Conservation (phyloP, 768 basidiomycete genomes). For the Pleurotus ostreatus region DNA sequence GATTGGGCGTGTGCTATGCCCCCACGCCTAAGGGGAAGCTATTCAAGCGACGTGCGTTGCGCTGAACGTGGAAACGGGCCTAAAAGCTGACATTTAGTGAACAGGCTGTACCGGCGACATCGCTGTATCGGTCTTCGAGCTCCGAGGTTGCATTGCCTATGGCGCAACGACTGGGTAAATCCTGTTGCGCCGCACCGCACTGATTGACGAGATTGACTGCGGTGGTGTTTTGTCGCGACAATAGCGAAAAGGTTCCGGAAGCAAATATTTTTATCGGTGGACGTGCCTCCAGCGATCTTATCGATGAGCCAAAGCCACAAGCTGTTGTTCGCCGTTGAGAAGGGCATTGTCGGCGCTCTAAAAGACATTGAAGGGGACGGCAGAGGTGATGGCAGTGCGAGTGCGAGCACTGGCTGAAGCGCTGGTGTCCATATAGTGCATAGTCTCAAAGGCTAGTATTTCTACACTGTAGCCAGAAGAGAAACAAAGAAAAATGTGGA, state of each 20-base stretch:
- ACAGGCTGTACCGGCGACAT: slow-evolving; percentile 46
- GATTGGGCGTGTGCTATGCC: slow-evolving; percentile 91
- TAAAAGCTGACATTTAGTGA: slow-evolving; percentile 7
- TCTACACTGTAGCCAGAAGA: not conserved
- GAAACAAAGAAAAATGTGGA: not conserved
- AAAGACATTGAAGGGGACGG: slow-evolving; percentile 26
- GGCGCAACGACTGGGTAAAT: slow-evolving; percentile 76
- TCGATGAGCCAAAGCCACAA: slow-evolving; percentile 43
- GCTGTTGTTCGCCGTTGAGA: slow-evolving; percentile 56
- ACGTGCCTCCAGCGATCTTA: slow-evolving; percentile 38
- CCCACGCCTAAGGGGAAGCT: slow-evolving; percentile 29
- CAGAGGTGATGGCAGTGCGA: not conserved
- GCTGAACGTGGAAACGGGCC: not conserved
- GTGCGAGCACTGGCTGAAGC: not conserved
- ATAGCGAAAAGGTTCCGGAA: slow-evolving; percentile 62
- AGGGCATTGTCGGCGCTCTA: slow-evolving; percentile 48
- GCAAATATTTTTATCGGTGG: slow-evolving; percentile 72
- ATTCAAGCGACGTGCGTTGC: not conserved
- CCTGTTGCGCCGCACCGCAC: not conserved
- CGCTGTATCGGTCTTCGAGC: slow-evolving; percentile 57
- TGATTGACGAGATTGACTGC: slow-evolving; percentile 1
- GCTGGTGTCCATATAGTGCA: not conserved
- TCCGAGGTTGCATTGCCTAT: slow-evolving; percentile 68
- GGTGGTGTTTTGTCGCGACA: slow-evolving; percentile 9
- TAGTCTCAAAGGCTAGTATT: no score